Evolutionary conservation across 2,329 filamentous ascomycete species (phyloP).

Genomic region (Fusarium fracticaudum): DNA sequence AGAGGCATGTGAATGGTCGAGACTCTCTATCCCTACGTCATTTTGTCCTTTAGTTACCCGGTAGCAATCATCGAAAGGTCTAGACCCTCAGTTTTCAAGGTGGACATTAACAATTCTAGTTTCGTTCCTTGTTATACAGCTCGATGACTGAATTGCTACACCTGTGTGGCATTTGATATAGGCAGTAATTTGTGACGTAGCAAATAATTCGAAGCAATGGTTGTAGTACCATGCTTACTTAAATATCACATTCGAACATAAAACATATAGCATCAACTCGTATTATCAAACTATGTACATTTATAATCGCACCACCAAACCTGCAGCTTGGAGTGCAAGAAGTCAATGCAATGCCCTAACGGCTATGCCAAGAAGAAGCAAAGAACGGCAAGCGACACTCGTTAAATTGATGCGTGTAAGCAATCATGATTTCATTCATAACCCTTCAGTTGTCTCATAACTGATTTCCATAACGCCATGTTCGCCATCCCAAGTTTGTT

Average conservation of each 20-base stretch:
- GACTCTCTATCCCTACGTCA: neutral
- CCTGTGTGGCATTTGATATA: neutral
- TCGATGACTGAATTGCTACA: neutral
- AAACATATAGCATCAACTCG: neutral
- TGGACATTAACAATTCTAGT: neutral
- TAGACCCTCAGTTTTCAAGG: neutral
- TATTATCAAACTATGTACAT: neutral
- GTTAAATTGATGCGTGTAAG: neutral
- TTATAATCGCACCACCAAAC: neutral
- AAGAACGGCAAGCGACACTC: constrained; percentile 4
- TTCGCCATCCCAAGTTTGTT: constrained; percentile 26
- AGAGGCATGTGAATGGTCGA: neutral
- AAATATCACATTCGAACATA: neutral
- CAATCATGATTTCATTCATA: constrained; percentile 11
- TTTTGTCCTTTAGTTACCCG: neutral
- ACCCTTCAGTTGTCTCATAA: neutral
- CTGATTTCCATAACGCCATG: constrained; percentile 21
- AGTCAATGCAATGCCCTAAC: neutral
- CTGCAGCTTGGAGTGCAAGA: neutral
- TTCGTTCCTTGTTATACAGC: neutral
- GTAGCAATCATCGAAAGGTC: neutral
- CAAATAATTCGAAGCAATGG: neutral
- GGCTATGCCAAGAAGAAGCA: neutral
- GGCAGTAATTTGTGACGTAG: neutral
- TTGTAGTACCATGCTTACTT: too few relatives aligned